Evolutionary conservation across 306 rosid species (phyloP).

Genomic region (Prinsepia uniflora): DNA sequence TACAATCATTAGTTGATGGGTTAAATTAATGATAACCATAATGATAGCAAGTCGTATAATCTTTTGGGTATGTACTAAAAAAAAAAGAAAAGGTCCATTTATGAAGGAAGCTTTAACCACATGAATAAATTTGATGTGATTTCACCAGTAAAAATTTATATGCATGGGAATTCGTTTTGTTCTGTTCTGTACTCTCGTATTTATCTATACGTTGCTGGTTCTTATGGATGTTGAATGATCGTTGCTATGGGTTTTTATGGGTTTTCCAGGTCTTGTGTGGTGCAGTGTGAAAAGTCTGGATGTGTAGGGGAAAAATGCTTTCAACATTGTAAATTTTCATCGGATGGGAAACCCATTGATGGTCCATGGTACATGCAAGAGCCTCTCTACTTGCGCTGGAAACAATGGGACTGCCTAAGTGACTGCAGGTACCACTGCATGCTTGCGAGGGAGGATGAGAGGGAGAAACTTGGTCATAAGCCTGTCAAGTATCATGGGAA

Average conservation of each 20-base stretch:
- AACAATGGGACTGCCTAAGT: slow-evolving; percentile 93
- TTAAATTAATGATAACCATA: not conserved
- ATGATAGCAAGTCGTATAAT: not conserved
- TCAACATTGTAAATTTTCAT: slow-evolving; percentile 96
- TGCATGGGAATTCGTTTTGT: not conserved
- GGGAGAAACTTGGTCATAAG: slow-evolving; percentile 60
- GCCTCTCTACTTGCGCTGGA: slow-evolving; percentile 87
- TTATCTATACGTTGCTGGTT: not conserved
- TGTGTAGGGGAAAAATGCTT: slow-evolving; percentile 82
- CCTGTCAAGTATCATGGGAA: slow-evolving; percentile 90
- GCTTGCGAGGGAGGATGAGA: slow-evolving; percentile 83
- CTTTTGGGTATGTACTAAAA: slow-evolving; percentile 1
- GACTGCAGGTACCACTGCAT: slow-evolving; percentile 92
- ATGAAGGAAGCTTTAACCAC: too few relatives aligned
- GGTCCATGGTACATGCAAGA: slow-evolving; percentile 99
- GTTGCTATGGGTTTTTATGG: slow-evolving; percentile 3
- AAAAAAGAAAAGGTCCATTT: too few relatives aligned
- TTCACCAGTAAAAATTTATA: not conserved
- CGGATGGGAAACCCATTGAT: slow-evolving; percentile 91
- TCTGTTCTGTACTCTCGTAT: not conserved
- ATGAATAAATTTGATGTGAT: slow-evolving; percentile 1
- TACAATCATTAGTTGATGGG: not conserved
- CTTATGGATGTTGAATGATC: slow-evolving; percentile 1
- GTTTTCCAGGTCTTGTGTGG: slow-evolving; percentile 63
- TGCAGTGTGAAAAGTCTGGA: slow-evolving; percentile 78